Evolutionary conservation across 805 yeast species (phyloP), one percentile per base, ranked within the genome.

Genomic region (Candida cerambycidarum): DNA sequence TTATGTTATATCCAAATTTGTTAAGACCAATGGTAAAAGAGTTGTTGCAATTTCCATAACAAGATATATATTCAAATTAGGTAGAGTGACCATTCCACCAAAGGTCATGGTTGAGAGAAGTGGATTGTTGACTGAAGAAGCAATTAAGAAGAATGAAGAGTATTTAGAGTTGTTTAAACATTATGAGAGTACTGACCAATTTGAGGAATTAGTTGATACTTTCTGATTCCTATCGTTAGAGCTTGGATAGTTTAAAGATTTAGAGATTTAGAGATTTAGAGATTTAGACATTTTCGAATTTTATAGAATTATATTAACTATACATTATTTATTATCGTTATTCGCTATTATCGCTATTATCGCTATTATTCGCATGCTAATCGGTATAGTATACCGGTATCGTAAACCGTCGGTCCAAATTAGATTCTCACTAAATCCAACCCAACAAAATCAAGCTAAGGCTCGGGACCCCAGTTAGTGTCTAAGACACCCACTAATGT

Each of bases 1-100:
- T 11, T 89, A 80, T 56, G 75, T 87, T 10, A 50, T 85, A 17
- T 78, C 85, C 32, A 74, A 78, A 53, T 88, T 89, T 55, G 75
- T 72, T 43, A 48, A 44, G n/a, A 49, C 48, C 17, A 46, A 51
- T 3, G 57, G 46, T 13, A 56, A 54, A 31, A 58, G 63, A 30
- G 53, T 54, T 24, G 50, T 19, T 75, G 80, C 53, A 80, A 65
- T 80, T 15, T 79, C 84, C 1, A 58, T 89, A 18, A 83, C 95
- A 8, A 88, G 84, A 60, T 84, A 89, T 52, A 95, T 90, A 2
- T 75, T 89, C 56, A 90, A 89, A 48, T 73, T 78, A 47, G 88
- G 87, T 23, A 73, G 95, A 54, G 76, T 78, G 56, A 89, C 97
- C 0, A 75, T 90, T 35, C 58, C 71, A 4, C 96, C 96, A 1